Evolutionary conservation across 176 grass and related monocot species (phyloP).

Genomic region (Raddia distichophylla): DNA sequence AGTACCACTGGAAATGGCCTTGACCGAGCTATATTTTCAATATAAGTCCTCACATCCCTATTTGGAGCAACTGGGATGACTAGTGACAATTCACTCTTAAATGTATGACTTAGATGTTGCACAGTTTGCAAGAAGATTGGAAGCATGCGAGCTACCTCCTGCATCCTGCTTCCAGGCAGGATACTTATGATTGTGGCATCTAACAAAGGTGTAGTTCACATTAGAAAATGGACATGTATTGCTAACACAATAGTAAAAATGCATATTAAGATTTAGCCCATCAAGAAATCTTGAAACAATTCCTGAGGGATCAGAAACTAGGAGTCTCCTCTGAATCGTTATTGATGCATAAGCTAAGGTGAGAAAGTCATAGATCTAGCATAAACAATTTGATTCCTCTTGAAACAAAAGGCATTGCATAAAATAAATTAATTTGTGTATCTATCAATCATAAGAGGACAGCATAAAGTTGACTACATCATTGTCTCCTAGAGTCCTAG

Average conservation of each 20-base stretch:
- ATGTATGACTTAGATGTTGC: conserved; percentile 59
- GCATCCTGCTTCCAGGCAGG: conserved; percentile 92
- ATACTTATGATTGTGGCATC: conserved; percentile 78
- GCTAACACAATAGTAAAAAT: conserved; percentile 25
- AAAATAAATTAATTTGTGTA: conserved; percentile 18
- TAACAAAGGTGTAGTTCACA: conserved; percentile 48
- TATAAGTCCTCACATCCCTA: conserved; percentile 59
- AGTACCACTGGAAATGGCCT: conserved; percentile 54
- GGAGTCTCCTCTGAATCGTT: neutral
- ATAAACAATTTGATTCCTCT: neutral
- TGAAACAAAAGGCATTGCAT: neutral
- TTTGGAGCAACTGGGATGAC: conserved; percentile 91
- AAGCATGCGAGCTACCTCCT: conserved; percentile 89
- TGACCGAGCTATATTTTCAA: conserved; percentile 55
- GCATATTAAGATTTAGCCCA: conserved; percentile 1
- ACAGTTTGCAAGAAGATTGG: conserved; percentile 74
- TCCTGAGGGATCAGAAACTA: conserved; percentile 24
- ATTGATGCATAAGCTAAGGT: conserved; percentile 7
- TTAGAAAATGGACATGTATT: conserved; percentile 36
- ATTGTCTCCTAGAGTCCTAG: conserved; percentile 13
- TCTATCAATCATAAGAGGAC: neutral
- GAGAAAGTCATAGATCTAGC: neutral
- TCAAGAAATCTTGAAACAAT: conserved; percentile 14
- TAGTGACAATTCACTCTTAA: conserved; percentile 56
- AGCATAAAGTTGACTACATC: conserved; percentile 13